Evolutionary conservation across 2,329 filamentous ascomycete genomes (phyloP), one percentile per base, ranked within the genome.

Genomic region (Pseudogymnoascus sp.): DNA sequence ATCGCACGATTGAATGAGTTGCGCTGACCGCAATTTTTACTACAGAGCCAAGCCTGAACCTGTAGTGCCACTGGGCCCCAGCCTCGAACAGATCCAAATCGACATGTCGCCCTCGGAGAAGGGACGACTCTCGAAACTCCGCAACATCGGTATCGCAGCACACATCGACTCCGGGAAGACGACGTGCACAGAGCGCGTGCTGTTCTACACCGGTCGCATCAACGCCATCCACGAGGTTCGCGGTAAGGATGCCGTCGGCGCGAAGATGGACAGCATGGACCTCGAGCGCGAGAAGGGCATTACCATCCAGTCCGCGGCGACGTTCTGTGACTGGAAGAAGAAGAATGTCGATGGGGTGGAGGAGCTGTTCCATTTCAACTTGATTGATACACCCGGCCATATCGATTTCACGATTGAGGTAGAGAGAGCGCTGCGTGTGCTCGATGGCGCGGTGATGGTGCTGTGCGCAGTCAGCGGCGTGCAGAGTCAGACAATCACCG

Each of bases 251-350:
- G 86, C 90, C 37, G 92, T 97, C 41, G 95, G 95, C 68, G 95
- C 95, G 65, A 99, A 99, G 81, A 99, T 99, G 95, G 95, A 99
- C 81, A 97, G 93, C 26, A 99, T 99, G 95, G 95, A 99, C 71
- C 82, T 99, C 69, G 95, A 99, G 79, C 85, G 95, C 77, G 95
- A 98, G 77, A 96, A 97, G 81, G 95, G 95, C 72, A 99, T 99
- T 75, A 99, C 95, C 64, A 99, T 99, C 72, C 93, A 99, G 77
- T 98, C 93, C 69, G 95, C 95, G 10, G 95, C 95, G 24, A 99
- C 95, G 0, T 99, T 96, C 76, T 96, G 91, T 77, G 93, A 99
- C 78, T 99, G 95, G 95, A 79, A 89, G 68, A 97, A 96, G 81
- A 88, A 85, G 76, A 88, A 91, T 71, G 35, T 16, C 3, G 79